Evolutionary conservation across 2,329 filamentous ascomycete genomes (phyloP).

Genomic region (Aspergillus latus): DNA sequence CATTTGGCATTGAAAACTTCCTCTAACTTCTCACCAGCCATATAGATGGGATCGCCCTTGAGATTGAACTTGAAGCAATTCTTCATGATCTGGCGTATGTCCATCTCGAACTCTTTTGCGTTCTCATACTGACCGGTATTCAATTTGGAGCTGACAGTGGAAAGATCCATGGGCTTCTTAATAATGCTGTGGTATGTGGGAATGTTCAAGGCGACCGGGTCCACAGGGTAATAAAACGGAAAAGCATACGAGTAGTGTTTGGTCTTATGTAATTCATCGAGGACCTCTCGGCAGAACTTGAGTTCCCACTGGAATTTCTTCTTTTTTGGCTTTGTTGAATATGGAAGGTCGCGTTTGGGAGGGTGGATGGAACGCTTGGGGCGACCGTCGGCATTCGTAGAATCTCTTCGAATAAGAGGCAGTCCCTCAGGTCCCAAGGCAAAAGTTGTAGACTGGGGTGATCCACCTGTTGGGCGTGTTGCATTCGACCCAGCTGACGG

Average conservation of each 20-base stretch:
- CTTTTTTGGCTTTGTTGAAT: conserved; percentile 81
- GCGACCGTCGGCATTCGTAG: conserved; percentile 71
- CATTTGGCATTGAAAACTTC: conserved; percentile 73
- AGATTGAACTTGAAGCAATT: conserved; percentile 95
- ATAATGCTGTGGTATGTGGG: conserved; percentile 90
- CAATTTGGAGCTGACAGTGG: conserved; percentile 76
- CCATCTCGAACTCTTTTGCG: conserved; percentile 80
- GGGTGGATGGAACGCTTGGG: conserved; percentile 94
- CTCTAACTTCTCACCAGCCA: conserved; percentile 70
- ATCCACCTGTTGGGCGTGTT: conserved; percentile 31
- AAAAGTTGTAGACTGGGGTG: conserved; percentile 59
- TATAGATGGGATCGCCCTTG: conserved; percentile 70
- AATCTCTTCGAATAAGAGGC: conserved; percentile 82
- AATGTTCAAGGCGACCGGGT: conserved; percentile 90
- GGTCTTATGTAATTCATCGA: conserved; percentile 73
- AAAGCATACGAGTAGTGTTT: conserved; percentile 68
- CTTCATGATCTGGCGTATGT: conserved; percentile 77
- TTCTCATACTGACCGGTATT: conserved; percentile 75
- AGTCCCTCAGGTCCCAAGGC: conserved; percentile 75
- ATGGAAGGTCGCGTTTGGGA: conserved; percentile 90
- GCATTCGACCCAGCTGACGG: conserved; percentile 44
- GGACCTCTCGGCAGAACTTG: conserved; percentile 80
- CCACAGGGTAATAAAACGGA: conserved; percentile 80
- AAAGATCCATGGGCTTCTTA: conserved; percentile 94
- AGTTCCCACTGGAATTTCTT: conserved; percentile 88